phyloP scores from a whole-genome alignment of 164 flowering plant species.

The Warburgia ugandensis region DNA sequence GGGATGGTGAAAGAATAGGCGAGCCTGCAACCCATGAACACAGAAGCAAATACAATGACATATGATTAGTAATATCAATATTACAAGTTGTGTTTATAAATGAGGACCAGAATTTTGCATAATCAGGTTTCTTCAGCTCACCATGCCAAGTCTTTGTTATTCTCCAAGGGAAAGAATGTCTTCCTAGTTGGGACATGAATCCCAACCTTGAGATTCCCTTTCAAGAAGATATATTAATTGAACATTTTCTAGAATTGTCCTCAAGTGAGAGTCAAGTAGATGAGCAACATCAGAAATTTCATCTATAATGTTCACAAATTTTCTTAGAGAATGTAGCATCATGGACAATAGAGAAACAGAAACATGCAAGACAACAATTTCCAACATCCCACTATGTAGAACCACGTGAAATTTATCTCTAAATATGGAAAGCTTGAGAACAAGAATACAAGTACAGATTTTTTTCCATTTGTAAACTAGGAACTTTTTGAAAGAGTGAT shows the following conservation, averaged over 20 bases:
- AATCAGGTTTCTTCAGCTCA: constrained; percentile 22
- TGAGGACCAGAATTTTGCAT: background rate
- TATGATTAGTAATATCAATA: background rate
- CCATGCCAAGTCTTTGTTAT: constrained; percentile 98
- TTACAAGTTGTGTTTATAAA: background rate
- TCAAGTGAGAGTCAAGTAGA: constrained; percentile 49
- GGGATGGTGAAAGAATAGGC: constrained; percentile 92
- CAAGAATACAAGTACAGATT: no score
- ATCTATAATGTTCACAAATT: constrained; percentile 27
- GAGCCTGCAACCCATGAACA: constrained; percentile 60
- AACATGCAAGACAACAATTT: no score
- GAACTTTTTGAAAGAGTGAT: no score
- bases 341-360: no score
- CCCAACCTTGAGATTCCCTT: constrained; percentile 77
- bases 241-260: constrained; percentile 70
- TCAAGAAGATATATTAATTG: constrained; percentile 77
- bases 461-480: no score
- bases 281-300: constrained; percentile 18
- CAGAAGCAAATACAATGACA: background rate
- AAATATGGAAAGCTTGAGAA: no score
- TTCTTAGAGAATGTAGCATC: background rate
- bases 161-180: constrained; percentile 95
- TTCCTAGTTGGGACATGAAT: constrained; percentile 81
- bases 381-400: no score
- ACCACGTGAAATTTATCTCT: no score